Evolutionary conservation across 306 rosid genomes (phyloP), one percentile per base, ranked within the genome.

Genomic region (Argentina anserina): DNA sequence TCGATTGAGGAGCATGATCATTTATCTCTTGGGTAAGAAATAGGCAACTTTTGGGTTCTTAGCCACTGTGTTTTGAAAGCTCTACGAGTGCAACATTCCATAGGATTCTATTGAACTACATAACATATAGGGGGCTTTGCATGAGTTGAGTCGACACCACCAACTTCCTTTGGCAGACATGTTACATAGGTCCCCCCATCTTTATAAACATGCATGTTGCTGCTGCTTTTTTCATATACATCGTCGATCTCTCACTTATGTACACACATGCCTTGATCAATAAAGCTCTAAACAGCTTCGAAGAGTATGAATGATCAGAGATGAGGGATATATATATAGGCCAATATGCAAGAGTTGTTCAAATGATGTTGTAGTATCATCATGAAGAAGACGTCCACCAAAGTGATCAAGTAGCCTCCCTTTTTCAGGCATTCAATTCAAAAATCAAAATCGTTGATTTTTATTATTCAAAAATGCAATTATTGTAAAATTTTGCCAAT

Each of bases 231-330:
- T 71, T 68, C 69, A 61, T 71, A 61, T 3, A 34, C 75, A 34
- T 55, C 9, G 43, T 25, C 56, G 3, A 55, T 17, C 63, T 14
- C 63, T 58, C 28, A 45, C 3, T 13, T 23, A 5, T 28, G 9
- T 12, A 37, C 66, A 23, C 66, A 25, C 76, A 25, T 29, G 17
- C 58, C 13, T 42, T 74, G 36, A 33, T 33, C 64, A 40, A 53
- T 75, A 75, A 75, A 75, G 78, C 68, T 63, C 36, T 15, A 17
- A 78, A 63, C 71, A 63, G 47, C 59, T 49, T 63, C 72, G 18
- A 78, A 72, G 66, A 25, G 13, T 60, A 60, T n/a, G n/a, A n/a
- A n/a, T n/a, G n/a, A n/a, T n/a, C n/a, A n/a, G n/a, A n/a, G n/a
- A n/a, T n/a, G n/a, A n/a, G n/a, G n/a, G n/a, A n/a, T n/a, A n/a